Evolutionary conservation across 306 rosid genomes (phyloP).

Genomic region (Citrullus colocynthis): DNA sequence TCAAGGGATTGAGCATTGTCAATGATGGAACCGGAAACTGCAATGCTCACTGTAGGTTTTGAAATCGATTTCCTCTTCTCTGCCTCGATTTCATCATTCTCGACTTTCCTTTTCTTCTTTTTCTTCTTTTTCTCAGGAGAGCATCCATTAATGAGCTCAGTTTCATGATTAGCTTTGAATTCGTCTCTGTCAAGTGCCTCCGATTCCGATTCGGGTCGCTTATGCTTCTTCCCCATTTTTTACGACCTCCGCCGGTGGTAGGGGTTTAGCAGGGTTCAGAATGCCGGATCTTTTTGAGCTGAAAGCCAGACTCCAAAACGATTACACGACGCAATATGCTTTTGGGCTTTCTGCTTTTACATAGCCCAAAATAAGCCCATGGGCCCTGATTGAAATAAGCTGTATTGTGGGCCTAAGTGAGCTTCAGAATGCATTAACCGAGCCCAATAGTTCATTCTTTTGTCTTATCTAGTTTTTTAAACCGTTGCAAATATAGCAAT

Average conservation of each 20-base stretch:
- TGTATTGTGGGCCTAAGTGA: neutral
- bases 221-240: slow-evolving; percentile 64
- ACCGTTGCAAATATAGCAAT: no score
- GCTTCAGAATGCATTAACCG: neutral
- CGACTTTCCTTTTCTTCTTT: slow-evolving; percentile 25
- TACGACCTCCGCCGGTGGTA: neutral
- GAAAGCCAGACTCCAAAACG: neutral
- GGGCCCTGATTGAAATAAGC: neutral
- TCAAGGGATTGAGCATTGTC: slow-evolving; percentile 78
- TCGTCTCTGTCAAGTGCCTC: slow-evolving; percentile 2
- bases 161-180: neutral
- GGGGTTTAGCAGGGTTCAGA: slow-evolving; percentile 4
- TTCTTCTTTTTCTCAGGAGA: slow-evolving; percentile 13
- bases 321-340: neutral
- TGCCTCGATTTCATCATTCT: slow-evolving; percentile 6
- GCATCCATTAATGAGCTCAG: slow-evolving; percentile 18
- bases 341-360: neutral
- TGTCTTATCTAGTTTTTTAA: no score
- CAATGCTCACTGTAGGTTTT: slow-evolving; percentile 59
- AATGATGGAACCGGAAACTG: slow-evolving; percentile 83
- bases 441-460: neutral
- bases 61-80: slow-evolving; percentile 12
- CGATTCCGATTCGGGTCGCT: slow-evolving; percentile 20
- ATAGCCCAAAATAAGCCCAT: neutral
- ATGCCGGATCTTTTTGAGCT: neutral